Evolutionary conservation across 202 grass and related monocot species (phyloP).

Genomic region (Alloteropsis angusta): DNA sequence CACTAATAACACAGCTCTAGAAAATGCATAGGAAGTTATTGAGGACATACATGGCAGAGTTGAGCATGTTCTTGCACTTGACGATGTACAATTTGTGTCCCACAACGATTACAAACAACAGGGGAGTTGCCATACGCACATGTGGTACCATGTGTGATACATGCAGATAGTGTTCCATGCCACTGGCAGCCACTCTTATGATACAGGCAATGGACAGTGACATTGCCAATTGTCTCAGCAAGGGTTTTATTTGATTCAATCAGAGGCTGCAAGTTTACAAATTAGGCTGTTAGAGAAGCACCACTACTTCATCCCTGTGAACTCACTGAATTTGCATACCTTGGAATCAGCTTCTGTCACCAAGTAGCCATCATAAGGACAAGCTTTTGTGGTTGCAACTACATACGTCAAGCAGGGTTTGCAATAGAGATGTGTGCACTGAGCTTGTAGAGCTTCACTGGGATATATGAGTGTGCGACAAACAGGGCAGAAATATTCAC

Average conservation of each 20-base stretch:
- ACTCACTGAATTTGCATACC: constrained; percentile 32
- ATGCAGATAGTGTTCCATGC: constrained; percentile 81
- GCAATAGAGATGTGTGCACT: constrained; percentile 98
- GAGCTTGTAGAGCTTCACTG: constrained; percentile 78
- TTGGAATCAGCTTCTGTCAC: constrained; percentile 97
- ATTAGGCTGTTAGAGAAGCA: background rate
- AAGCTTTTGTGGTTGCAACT: constrained; percentile 84
- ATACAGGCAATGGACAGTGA: constrained; percentile 78
- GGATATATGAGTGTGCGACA: constrained; percentile 92
- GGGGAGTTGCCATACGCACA: constrained; percentile 85
- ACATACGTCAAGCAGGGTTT: constrained; percentile 89
- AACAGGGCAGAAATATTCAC: constrained; percentile 99
- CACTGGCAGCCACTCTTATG: constrained; percentile 90
- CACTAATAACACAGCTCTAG: background rate
- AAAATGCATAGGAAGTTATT: background rate
- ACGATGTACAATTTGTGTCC: constrained; percentile 77
- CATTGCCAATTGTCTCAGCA: constrained; percentile 68
- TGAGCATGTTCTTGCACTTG: constrained; percentile 99
- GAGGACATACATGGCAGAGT: constrained; percentile 70
- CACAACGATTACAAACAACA: constrained; percentile 91
- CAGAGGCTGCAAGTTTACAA: constrained; percentile 64
- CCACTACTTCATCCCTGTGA: background rate
- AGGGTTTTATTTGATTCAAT: constrained; percentile 72
- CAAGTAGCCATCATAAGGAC: constrained; percentile 97
- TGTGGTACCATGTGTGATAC: constrained; percentile 49